Evolutionary conservation across 169 alveolate genomes (phyloP), one percentile per base, ranked within the genome.

Genomic region (Plasmodium gaboni): DNA sequence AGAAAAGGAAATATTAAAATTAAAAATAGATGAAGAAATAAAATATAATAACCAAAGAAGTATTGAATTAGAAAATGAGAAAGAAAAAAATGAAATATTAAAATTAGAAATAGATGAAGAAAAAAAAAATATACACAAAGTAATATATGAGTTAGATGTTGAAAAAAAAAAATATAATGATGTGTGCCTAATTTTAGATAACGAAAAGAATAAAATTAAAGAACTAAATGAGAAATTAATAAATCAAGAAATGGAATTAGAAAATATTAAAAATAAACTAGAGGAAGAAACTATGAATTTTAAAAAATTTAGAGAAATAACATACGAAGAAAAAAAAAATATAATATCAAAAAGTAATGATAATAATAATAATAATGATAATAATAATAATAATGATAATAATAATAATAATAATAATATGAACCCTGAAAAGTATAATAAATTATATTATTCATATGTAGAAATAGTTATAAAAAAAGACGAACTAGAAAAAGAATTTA

Each of bases 401-500:
- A 1, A 10, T 10, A 28, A 26, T 9, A 9, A 9, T n/a, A 1
- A 17, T 12, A 17, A 9, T 60, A 17, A 15, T 17, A 9, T 2
- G 68, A 50, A 71, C 9, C 19, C 6, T 13, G 68, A 59, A 50
- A n/a, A n/a, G 7, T 73, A 73, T 17, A 48, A 65, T 8, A 51
- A 76, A 22, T 42, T 76, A 15, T 76, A 76, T 13, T 48, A 76
- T 50, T 67, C 72, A 38, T 55, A 63, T 48, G 51, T 76, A 1
- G 76, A 76, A 50, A 76, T 48, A 13, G 24, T 76, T 12, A 55
- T 64, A 12, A 68, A 76, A 55, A 76, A 76, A 8, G 88, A 76
- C 10, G 19, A 28, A 5, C 44, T 76, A 12, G 88, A 76, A 64
- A 76, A 55, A 61, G 74, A 76, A 42, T 22, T 28, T 15, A 68